phyloP scores from a whole-genome alignment of 306 rosid species.

The Vigna trinervia region DNA sequence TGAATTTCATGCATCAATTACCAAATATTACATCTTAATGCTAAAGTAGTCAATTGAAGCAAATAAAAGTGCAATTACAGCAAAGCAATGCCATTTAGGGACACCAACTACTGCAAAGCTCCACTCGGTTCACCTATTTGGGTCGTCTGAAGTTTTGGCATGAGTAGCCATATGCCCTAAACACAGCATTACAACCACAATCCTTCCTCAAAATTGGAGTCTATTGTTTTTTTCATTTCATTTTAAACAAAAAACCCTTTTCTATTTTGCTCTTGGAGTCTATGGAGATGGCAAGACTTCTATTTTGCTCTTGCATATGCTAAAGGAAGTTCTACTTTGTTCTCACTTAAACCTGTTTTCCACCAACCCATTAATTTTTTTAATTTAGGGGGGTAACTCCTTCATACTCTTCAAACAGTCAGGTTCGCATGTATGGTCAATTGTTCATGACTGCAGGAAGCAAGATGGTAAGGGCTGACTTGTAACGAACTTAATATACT shows the following conservation, averaged over 20 bases:
- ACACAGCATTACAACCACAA: not conserved
- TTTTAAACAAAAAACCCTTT: not conserved
- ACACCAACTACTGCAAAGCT: not conserved
- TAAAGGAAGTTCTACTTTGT: not conserved
- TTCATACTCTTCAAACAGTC: not conserved
- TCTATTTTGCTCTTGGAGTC: not conserved
- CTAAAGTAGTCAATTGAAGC: not conserved
- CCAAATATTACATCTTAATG: not conserved
- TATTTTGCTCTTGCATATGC: not conserved
- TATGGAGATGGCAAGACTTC: not conserved
- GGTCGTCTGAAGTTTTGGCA: not conserved
- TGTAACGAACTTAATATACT: not conserved
- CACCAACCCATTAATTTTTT: not conserved
- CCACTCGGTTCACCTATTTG: not conserved
- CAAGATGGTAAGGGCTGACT: not conserved
- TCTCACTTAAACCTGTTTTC: not conserved
- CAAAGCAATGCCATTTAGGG: not conserved
- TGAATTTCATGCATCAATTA: not conserved
- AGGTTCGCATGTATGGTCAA: not conserved
- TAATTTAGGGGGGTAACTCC: not conserved
- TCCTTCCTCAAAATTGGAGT: not conserved
- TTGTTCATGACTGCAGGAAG: not conserved
- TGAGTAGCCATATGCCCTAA: not conserved
- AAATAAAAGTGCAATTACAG: constrained; percentile 21
- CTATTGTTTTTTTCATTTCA: no score